These are phyloP conservation scores for Daldinia sp. DNA, from an alignment of 2,329 filamentous ascomycete genomes.

Conservation along the genomic window DNA sequence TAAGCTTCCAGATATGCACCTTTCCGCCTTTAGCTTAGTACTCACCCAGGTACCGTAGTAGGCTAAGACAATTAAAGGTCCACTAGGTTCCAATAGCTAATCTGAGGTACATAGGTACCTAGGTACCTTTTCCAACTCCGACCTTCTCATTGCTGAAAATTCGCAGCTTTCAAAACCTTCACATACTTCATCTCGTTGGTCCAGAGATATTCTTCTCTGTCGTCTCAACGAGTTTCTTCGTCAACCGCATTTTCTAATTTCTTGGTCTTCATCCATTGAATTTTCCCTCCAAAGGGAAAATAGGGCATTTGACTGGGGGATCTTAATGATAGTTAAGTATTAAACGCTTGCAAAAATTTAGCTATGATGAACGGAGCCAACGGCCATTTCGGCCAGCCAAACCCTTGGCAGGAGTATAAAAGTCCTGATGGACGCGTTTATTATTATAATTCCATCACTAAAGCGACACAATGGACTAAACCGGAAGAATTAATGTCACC, in stretches of 20 bases:
- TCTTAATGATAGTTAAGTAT: conserved; percentile 1
- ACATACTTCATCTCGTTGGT: conserved; percentile 2
- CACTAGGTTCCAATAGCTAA: conserved; percentile 5
- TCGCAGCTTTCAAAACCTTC: conserved; percentile 17
- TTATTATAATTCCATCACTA: conserved; percentile 89
- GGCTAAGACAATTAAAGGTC: too few species aligned
- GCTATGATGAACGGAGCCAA: conserved; percentile 69
- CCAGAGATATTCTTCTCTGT: not conserved
- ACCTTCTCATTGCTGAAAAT: conserved; percentile 22
- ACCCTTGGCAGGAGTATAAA: conserved; percentile 83
- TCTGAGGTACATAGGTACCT: conserved; percentile 24
- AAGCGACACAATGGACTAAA: conserved; percentile 93
- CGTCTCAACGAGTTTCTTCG: not conserved
- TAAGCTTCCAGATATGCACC: not conserved
- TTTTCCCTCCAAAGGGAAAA: not conserved
- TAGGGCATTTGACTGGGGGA: not conserved
- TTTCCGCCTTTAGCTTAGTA: conserved; percentile 3
- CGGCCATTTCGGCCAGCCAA: conserved; percentile 62
- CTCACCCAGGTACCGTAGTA: not conserved
- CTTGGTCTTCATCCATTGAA: not conserved
- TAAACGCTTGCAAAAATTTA: conserved; percentile 18
- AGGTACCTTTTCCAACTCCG: conserved; percentile 29
- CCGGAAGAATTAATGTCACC: conserved; percentile 88
- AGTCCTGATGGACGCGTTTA: conserved; percentile 87
- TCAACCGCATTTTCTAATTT: not conserved